Evolutionary conservation across 768 basidiomycete species (phyloP).

Genomic region (Chiua virens): DNA sequence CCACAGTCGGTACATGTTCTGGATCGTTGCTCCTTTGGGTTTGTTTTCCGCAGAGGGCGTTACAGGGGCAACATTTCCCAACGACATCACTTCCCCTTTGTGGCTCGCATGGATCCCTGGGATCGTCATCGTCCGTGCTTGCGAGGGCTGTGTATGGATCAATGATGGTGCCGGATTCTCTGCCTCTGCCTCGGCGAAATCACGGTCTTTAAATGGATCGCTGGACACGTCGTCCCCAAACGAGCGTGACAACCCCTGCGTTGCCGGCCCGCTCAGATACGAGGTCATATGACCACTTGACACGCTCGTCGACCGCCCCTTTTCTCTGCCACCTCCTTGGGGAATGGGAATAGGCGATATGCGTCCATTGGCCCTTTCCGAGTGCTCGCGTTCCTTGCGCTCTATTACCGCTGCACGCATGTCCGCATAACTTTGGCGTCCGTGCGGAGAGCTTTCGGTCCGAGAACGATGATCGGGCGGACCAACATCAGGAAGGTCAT

Average conservation of each 20-base stretch:
- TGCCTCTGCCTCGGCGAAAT: slow-evolving; percentile 30
- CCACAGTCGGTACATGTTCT: slow-evolving; percentile 75
- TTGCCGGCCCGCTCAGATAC: slow-evolving; percentile 26
- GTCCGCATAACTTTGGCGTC: slow-evolving; percentile 67
- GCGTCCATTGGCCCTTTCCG: slow-evolving; percentile 13
- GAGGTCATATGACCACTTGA: slow-evolving; percentile 26
- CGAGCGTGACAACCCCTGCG: slow-evolving; percentile 36
- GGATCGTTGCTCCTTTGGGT: slow-evolving; percentile 53
- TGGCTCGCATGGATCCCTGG: slow-evolving; percentile 86
- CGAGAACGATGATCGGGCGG: slow-evolving; percentile 36
- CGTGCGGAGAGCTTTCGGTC: slow-evolving; percentile 39
- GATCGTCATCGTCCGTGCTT: slow-evolving; percentile 80
- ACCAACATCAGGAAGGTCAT: slow-evolving; percentile 45
- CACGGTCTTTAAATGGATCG: slow-evolving; percentile 32
- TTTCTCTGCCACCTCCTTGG: slow-evolving; percentile 20
- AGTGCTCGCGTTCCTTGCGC: slow-evolving; percentile 49
- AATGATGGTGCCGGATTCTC: slow-evolving; percentile 40
- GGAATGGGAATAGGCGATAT: slow-evolving; percentile 38
- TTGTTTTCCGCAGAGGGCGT: slow-evolving; percentile 41
- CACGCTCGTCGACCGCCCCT: slow-evolving; percentile 25
- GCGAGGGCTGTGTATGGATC: slow-evolving; percentile 71
- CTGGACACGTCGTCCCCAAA: slow-evolving; percentile 26
- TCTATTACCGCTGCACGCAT: slow-evolving; percentile 76
- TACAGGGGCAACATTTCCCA: slow-evolving; percentile 67
- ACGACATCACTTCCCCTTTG: slow-evolving; percentile 81